phyloP scores from a whole-genome alignment of 2,329 filamentous ascomycete genomes.

The Ceratocystis cubensis region DNA sequence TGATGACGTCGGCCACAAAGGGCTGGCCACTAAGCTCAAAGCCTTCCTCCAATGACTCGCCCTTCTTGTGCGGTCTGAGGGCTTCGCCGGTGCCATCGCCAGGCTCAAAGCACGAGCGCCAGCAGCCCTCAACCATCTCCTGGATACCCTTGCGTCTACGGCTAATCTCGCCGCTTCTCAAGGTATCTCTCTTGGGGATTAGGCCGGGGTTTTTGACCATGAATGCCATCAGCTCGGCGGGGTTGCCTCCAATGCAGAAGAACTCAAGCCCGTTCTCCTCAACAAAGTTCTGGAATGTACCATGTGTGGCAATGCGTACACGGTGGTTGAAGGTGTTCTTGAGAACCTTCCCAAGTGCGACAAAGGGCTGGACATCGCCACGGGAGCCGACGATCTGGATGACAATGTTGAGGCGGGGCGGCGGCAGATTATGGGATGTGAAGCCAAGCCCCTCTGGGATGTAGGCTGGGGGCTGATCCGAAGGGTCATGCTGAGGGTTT shows the following conservation, averaged over 20 bases:
- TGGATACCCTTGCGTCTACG: constrained; percentile 62
- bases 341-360: constrained; percentile 54
- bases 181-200: constrained; percentile 67
- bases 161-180: constrained; percentile 64
- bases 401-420: constrained; percentile 53
- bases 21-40: constrained; percentile 37
- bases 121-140: constrained; percentile 71
- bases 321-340: constrained; percentile 55
- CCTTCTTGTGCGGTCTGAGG: constrained; percentile 34
- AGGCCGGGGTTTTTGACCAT: constrained; percentile 84
- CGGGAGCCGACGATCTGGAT: constrained; percentile 64
- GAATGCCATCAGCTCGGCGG: constrained; percentile 67
- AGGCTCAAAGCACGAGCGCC: constrained; percentile 72
- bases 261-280: constrained; percentile 61
- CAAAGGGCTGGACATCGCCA: constrained; percentile 65
- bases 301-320: constrained; percentile 61
- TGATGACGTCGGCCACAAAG: constrained; percentile 74
- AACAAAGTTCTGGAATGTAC: constrained; percentile 55
- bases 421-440: constrained; percentile 42
- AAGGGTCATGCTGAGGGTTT: constrained; percentile 24
- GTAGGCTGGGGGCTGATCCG: constrained; percentile 37
- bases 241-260: constrained; percentile 64
- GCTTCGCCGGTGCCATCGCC: constrained; percentile 50
- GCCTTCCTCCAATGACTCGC: constrained; percentile 39
- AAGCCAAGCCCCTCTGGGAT: constrained; percentile 62